Evolutionary conservation across 2,329 filamentous ascomycete genomes (phyloP).

Genomic region (Aspergillus niger): DNA sequence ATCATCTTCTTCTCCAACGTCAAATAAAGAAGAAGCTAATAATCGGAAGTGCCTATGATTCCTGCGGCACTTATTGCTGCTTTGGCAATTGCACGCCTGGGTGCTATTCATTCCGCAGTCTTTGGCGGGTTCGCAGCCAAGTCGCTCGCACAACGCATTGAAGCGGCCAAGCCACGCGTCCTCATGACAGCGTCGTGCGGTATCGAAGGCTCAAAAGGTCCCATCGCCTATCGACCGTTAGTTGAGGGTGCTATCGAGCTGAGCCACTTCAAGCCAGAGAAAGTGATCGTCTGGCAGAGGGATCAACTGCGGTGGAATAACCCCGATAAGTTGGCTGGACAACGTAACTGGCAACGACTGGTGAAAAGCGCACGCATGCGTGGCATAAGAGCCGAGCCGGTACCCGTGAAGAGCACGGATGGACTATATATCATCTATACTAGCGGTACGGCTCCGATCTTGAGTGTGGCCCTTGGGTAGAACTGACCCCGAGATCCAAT

Average conservation of each 20-base stretch:
- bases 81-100: slow-evolving; percentile 76
- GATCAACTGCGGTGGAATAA: slow-evolving; percentile 74
- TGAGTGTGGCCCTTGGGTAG: neutral
- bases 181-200: slow-evolving; percentile 90
- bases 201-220: slow-evolving; percentile 81
- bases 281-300: slow-evolving; percentile 81
- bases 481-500: slow-evolving; percentile 13
- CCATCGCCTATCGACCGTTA: slow-evolving; percentile 74
- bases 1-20: slow-evolving; percentile 11
- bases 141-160: slow-evolving; percentile 84
- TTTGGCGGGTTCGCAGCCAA: slow-evolving; percentile 87
- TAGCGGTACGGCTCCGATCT: slow-evolving; percentile 49
- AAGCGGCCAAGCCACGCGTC: slow-evolving; percentile 72
- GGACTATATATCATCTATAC: slow-evolving; percentile 91
- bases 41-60: slow-evolving; percentile 83
- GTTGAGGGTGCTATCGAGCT: slow-evolving; percentile 71
- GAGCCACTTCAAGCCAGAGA: slow-evolving; percentile 69
- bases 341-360: slow-evolving; percentile 78
- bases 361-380: slow-evolving; percentile 70
- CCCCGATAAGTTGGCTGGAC: slow-evolving; percentile 65
- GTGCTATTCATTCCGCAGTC: slow-evolving; percentile 86
- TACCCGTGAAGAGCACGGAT: slow-evolving; percentile 76
- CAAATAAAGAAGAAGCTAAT: neutral
- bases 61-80: slow-evolving; percentile 85
- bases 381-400: slow-evolving; percentile 69